phyloP scores from a whole-genome alignment of 805 yeast genomes.

The Barnettozyma pratensis region DNA sequence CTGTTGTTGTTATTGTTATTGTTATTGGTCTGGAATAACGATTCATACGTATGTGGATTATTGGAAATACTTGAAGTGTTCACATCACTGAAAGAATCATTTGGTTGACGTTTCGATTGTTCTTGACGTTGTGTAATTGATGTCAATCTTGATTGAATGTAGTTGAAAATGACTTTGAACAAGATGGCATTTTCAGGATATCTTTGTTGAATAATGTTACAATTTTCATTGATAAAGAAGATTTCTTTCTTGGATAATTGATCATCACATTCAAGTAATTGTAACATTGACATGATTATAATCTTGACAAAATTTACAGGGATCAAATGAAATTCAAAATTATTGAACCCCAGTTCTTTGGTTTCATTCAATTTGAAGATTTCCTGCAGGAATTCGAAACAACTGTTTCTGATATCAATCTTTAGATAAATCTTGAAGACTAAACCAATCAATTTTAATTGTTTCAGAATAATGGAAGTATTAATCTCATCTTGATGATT shows the following conservation, averaged over 20 bases:
- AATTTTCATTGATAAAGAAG: conserved; percentile 12
- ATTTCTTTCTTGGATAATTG: conserved; percentile 10
- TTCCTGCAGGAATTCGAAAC: conserved; percentile 13
- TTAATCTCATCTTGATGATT: conserved; percentile 25
- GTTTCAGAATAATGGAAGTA: conserved; percentile 4
- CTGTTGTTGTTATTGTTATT: neutral
- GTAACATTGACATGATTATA: conserved; percentile 18
- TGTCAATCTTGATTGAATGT: conserved; percentile 1
- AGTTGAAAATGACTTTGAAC: conserved; percentile 15
- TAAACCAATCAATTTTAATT: conserved; percentile 7
- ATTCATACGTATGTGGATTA: conserved; percentile 5
- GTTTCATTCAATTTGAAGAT: conserved; percentile 7
- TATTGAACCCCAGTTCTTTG: conserved; percentile 20
- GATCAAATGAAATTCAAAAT: conserved; percentile 25
- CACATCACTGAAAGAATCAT: neutral
- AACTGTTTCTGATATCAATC: conserved; percentile 12
- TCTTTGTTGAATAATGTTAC: conserved; percentile 18
- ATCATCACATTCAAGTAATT: conserved; percentile 9
- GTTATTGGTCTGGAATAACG: conserved; percentile 2
- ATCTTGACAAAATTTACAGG: conserved; percentile 25
- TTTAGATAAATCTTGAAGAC: conserved; percentile 16
- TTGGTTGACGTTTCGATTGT: neutral
- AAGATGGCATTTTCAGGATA: conserved; percentile 24
- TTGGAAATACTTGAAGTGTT: neutral
- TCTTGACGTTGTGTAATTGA: conserved; percentile 1